Conservation (phyloP, 345 rosid genomes). For the Salix koriyanagi region DNA sequence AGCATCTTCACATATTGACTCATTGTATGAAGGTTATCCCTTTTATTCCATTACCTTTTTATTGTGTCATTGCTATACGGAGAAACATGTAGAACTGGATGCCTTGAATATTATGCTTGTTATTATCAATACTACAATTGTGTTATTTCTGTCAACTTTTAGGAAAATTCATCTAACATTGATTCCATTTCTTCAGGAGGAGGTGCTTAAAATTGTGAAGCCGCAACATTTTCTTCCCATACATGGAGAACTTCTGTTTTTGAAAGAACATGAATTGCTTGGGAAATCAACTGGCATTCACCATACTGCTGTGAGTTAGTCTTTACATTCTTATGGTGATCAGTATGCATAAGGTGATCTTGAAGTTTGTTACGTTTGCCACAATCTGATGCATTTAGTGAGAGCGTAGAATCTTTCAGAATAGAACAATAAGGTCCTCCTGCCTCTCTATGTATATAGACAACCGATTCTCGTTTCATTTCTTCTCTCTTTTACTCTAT, state of each 20-base stretch:
- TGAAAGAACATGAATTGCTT: constrained; percentile 94
- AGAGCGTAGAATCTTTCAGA: background rate
- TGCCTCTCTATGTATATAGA: background rate
- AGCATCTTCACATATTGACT: background rate
- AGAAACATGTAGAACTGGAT: background rate
- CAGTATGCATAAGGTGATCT: background rate
- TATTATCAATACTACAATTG: background rate
- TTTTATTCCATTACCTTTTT: background rate
- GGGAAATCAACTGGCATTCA: constrained; percentile 91
- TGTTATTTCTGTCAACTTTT: background rate
- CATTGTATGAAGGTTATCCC: background rate
- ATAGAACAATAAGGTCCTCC: no score
- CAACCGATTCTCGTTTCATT: background rate
- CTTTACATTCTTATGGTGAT: background rate
- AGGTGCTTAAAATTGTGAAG: constrained; percentile 88
- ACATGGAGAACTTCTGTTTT: constrained; percentile 95
- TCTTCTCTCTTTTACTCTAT: background rate
- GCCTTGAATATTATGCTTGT: background rate
- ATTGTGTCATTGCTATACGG: background rate
- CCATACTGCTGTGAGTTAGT: constrained; percentile 75
- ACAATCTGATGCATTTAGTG: background rate
- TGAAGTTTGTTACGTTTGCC: background rate
- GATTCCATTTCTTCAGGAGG: constrained; percentile 59
- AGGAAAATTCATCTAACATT: background rate
- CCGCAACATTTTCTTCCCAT: constrained; percentile 97